phyloP scores from a whole-genome alignment of 1,284 basidiomycete species.

The Cryptococcus wingfieldii region DNA sequence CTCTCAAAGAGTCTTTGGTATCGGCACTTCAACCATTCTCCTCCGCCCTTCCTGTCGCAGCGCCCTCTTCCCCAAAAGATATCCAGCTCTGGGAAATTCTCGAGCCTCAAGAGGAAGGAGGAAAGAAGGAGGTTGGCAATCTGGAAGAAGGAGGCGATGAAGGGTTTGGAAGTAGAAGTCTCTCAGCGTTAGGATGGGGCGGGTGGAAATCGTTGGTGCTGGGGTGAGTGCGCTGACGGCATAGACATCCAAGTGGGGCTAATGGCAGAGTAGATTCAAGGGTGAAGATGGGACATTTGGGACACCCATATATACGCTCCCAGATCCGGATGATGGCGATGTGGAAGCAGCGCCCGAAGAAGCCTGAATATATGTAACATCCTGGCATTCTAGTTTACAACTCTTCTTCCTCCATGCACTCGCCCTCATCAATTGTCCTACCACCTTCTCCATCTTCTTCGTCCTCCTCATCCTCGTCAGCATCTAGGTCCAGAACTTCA shows the following conservation, averaged over 20 bases:
- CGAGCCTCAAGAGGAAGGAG: conserved; percentile 19
- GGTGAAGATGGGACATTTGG: conserved; percentile 26
- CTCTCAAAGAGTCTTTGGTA: conserved; percentile 26
- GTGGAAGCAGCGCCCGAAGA: background rate
- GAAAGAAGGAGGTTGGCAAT: conserved; percentile 6
- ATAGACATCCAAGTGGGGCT: background rate
- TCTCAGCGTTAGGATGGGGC: conserved; percentile 27
- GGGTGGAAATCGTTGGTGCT: conserved; percentile 41
- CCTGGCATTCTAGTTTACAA: background rate
- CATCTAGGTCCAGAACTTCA: conserved; percentile 38
- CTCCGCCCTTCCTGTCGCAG: conserved; percentile 17
- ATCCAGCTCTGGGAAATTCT: conserved; percentile 34
- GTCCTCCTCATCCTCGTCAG: conserved; percentile 30
- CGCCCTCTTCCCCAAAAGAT: conserved; percentile 11
- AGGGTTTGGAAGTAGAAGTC: conserved; percentile 10
- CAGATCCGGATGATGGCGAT: conserved; percentile 29
- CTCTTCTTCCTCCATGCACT: conserved; percentile 8
- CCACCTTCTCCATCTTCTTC: conserved; percentile 26
- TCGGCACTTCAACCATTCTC: conserved; percentile 24
- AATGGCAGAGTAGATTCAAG: conserved; percentile 21
- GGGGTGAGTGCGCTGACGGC: conserved; percentile 22
- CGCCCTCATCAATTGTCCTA: conserved; percentile 12
- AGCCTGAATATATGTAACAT: background rate
- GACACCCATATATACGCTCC: conserved; percentile 34
- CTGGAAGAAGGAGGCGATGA: background rate